Percentiles rank a stretch among this genome's conserved stretches.
Conservation (phyloP, 257 asterid species). For the Jacaranda mimosifolia region DNA sequence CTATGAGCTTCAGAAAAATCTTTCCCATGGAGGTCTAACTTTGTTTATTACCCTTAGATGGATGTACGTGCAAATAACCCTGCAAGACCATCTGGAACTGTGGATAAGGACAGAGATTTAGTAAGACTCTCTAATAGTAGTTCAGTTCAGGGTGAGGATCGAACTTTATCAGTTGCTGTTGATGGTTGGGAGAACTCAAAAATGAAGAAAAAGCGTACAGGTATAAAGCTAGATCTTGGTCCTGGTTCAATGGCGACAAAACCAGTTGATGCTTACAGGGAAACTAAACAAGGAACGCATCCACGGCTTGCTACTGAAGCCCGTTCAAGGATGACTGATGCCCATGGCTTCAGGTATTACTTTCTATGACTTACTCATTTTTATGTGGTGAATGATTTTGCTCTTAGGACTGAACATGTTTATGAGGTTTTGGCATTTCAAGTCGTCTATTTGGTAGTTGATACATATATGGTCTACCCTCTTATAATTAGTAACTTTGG, state of each 20-base stretch:
- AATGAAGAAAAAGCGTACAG: constrained; percentile 94
- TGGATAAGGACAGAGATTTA: constrained; percentile 77
- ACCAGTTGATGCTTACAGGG: constrained; percentile 73
- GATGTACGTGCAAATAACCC: constrained; percentile 68
- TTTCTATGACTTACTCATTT: constrained; percentile 22
- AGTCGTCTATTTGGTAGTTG: constrained; percentile 27
- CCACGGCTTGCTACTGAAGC: constrained; percentile 68
- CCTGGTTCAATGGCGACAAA: constrained; percentile 55
- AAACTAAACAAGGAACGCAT: constrained; percentile 75
- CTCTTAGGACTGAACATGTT: constrained; percentile 20
- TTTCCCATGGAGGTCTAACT: constrained; percentile 40
- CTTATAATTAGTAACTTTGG: constrained; percentile 10
- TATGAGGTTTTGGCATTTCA: constrained; percentile 15
- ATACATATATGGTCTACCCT: constrained; percentile 2
- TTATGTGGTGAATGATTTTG: constrained; percentile 29
- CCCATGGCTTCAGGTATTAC: constrained; percentile 77
- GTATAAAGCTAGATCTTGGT: constrained; percentile 76
- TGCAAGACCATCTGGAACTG: constrained; percentile 63
- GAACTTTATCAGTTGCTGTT: constrained; percentile 59
- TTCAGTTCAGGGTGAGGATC: constrained; percentile 70
- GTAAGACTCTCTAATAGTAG: constrained; percentile 63
- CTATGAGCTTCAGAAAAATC: constrained; percentile 13
- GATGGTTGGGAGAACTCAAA: constrained; percentile 95
- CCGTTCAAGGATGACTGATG: constrained; percentile 72
- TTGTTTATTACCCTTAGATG: constrained; percentile 52